These are phyloP conservation scores for Aphanomyces euteiches DNA, from an alignment of 352 stramenopile genomes.

Conservation along the genomic window DNA sequence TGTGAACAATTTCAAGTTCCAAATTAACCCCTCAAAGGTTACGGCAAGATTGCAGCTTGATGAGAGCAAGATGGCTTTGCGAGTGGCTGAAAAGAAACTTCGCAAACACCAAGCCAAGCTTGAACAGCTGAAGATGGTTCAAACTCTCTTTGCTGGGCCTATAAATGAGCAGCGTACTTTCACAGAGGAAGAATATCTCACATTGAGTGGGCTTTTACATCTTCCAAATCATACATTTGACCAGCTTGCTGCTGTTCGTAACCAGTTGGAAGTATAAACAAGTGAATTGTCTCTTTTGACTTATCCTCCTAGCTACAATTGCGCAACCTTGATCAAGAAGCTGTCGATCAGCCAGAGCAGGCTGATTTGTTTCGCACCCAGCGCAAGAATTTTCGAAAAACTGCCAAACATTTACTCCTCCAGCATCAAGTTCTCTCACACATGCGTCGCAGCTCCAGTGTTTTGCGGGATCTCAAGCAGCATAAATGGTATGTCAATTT, in stretches of 20 bases:
- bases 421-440: conserved; percentile 26
- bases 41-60: conserved; percentile 13
- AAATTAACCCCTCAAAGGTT: background rate
- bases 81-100: conserved; percentile 10
- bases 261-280: background rate
- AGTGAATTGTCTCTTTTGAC: too few species aligned
- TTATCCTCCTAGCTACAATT: background rate
- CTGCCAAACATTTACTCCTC: conserved; percentile 17
- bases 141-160: conserved; percentile 6
- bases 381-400: conserved; percentile 18
- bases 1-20: background rate
- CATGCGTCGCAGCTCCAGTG: background rate
- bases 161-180: conserved; percentile 27
- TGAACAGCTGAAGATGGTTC: conserved; percentile 9
- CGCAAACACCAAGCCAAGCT: conserved; percentile 9
- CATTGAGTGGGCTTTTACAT: background rate
- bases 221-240: background rate
- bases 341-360: background rate
- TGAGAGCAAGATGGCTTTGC: background rate
- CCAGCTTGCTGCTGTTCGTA: background rate
- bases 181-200: conserved; percentile 20
- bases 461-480: conserved; percentile 6
- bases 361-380: background rate
- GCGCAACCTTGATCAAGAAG: conserved; percentile 9
- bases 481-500: background rate